Base-by-base conservation (phyloP, 108 stramenopile species). In the Fragilaria crotonensis region DNA sequence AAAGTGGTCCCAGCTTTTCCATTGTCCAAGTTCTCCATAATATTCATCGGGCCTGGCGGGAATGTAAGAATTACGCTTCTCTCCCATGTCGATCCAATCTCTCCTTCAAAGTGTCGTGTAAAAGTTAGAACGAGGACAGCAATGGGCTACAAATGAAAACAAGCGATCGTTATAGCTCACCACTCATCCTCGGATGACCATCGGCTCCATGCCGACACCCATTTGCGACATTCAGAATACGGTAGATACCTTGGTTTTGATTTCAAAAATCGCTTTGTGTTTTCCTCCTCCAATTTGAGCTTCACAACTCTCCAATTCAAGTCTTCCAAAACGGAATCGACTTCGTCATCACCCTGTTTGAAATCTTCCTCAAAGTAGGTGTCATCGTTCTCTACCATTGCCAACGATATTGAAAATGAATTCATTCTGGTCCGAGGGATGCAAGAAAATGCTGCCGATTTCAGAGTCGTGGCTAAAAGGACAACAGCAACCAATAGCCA, bases 1-100 rank as follows among this genome's bases (percentile, higher is more conserved):
- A 70, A 81, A 85, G 45, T 85, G 84, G 21, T 78, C 82, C 88
- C 88, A 90, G 21, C 66, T 60, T 25, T 71, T 77, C 88, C 88
- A 90, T 33, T 85, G 66, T 22, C 84, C 83, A 9, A 66, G 62
- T 41, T 54, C 51, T 0, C 72, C 76, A 57, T 84, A 90, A 64
- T 90, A 90, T 59, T 85, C 78, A 29, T 90, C 84, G 0, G 88
- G 88, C n/a, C 72, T 47, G 29, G 73, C 74, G 14, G 84, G 83
- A 53, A 90, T 84, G 51, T 76, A 76, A 0, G 80, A 59, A 30
- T 78, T 90, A 52, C 84, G 48, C 31, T 82, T 82, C 50, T 82
- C 80, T 30, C 80, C 80, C 56, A 72, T 63, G 18, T 30, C 63
- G 31, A 82, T 82, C 80, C 80, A 82, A 9, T 68, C 52, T 30